These are phyloP conservation scores for Entonaema liquescens DNA, from an alignment of 495 filamentous ascomycete genomes.

Conservation along the genomic window DNA sequence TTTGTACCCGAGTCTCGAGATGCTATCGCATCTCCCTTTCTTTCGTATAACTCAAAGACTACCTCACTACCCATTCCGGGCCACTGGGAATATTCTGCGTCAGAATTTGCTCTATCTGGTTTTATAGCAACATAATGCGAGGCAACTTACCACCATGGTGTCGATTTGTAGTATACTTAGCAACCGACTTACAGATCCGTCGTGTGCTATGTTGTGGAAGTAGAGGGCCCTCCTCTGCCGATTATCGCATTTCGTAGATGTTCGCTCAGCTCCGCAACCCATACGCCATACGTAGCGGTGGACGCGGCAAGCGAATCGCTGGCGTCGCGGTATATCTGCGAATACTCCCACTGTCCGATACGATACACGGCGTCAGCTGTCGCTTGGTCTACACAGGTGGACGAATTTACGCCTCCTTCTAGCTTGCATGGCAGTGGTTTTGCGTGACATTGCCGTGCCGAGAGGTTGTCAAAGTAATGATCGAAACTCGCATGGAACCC, in stretches of 20 bases:
- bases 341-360: conserved; percentile 75
- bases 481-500: conserved; percentile 72
- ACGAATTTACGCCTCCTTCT: conserved; percentile 43
- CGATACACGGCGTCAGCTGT: conserved; percentile 70
- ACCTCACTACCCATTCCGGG: conserved; percentile 77
- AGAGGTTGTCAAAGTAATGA: conserved; percentile 79
- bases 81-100: conserved; percentile 52
- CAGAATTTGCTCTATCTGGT: background rate
- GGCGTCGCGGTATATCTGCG: conserved; percentile 70
- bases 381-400: conserved; percentile 63
- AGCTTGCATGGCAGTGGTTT: conserved; percentile 69
- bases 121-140: background rate
- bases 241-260: conserved; percentile 61
- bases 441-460: conserved; percentile 70
- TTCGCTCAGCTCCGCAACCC: conserved; percentile 67
- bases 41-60: conserved; percentile 70
- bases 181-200: conserved; percentile 69
- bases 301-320: conserved; percentile 63
- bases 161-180: conserved; percentile 71
- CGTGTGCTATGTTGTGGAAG: conserved; percentile 74
- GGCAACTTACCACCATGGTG: conserved; percentile 60
- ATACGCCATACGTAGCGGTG: conserved; percentile 66
- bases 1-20: background rate
- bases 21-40: conserved; percentile 19
- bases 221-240: conserved; percentile 56